Base-by-base conservation (phyloP, 768 basidiomycete species). In the Trametes meyenii region DNA sequence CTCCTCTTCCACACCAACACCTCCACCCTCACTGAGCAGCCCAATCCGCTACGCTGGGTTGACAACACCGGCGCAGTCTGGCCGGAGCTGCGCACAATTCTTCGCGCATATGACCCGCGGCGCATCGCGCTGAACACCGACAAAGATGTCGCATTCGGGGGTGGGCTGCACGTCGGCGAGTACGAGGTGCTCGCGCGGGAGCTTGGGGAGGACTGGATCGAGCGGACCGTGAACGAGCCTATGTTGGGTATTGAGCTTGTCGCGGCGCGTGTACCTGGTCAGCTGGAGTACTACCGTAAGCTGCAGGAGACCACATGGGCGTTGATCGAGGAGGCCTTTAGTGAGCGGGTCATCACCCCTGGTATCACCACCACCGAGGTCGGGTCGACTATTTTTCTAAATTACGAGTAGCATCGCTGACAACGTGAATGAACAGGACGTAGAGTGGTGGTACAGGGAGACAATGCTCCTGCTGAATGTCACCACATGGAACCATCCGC, bases 391-490 rank as follows among this genome's bases (percentile, higher is more conserved):
- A 1, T 14, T 5, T 4, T 8, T 21, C 8, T 17, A 12, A 6
- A 21, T 8, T 8, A 36, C 11, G 19, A 6, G 2, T 6, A 12
- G 1, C 36, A 24, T 2, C 12, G 23, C 36, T 52, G 52, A 17
- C 23, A 45, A 13, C 26, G 8, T n/a, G 49, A 24, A 19, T 17
- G 21, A 4, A 17, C 55, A 81, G 80, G 83, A 85, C 65, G 66
- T 85, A 17, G 76, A 77, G 56, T 85, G 82, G 82, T 82, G 79
- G 79, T 83, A 81, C 68, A 74, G 80, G 36, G 81, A 82, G 60
- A 78, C 79, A 65, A 83, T 83, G 78, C 79, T 78, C 45, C 66
- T 66, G 23, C 71, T 73, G 19, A 80, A 81, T 65, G 73, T 80
- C 19, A 75, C 77, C 14, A 85, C 81, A 16, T 84, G 82, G 82